Evolutionary conservation across 495 filamentous ascomycete species (phyloP), one percentile per base, ranked within the genome.

Genomic region (Aspergillus wentii): DNA sequence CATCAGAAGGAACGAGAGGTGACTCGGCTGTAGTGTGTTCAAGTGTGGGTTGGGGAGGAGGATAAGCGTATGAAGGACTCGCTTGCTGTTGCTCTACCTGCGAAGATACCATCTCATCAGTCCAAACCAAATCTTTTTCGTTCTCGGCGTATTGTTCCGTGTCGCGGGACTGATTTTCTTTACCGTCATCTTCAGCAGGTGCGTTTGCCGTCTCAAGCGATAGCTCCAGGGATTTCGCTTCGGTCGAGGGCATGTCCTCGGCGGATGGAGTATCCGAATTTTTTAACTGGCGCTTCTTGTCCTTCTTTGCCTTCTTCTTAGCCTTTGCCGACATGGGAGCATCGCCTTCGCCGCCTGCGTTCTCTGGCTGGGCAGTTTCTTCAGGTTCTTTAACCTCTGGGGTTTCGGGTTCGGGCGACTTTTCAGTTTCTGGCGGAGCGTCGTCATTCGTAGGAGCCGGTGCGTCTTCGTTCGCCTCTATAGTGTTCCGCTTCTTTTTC

Each of bases 81-180:
- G 61, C 56, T 61, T 54, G 53, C 41, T 57, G 50, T 52, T 59
- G 58, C 49, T 68, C 65, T 65, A 69, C 65, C 67, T 71, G 65
- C 62, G 65, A 63, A 63, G 61, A 68, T 54, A 69, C 54, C 49
- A 61, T 60, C 40, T 68, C 49, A 71, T 71, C 67, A 71, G 67
- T 69, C 67, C 63, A 68, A 66, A 48, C 54, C 49, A 63, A 41
- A 51, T 61, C 54, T 54, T 65, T 56, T 57, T 59, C 56, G 55
- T 50, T 56, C 37, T 35, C 45, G 52, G 51, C 54, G 55, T 58
- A 49, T 38, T 42, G 50, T 47, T 58, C 52, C 48, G 44, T 63
- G 61, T 59, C 64, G 64, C 61, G 64, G 61, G 64, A 68, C 64
- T 68, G 67, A 62, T 62, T 47, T 41, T 69, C 64, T 66, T 71